A percentile compares a stretch with the other conserved stretches of the same genome.
Evolutionary conservation across 345 rosid species (phyloP).

Genomic region (Dimocarpus longan): DNA sequence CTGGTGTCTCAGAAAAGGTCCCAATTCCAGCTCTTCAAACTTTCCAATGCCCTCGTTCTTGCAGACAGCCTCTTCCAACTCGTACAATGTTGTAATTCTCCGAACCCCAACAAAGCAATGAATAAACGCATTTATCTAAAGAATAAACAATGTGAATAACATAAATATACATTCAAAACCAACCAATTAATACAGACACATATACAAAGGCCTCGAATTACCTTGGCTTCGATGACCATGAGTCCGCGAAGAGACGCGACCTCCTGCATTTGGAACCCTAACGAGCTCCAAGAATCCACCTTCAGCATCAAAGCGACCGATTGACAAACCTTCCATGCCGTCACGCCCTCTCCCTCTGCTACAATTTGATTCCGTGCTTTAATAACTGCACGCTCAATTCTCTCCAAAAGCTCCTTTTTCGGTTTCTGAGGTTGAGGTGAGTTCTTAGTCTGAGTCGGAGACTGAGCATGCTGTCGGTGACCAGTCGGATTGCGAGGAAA

Average conservation of each 20-base stretch:
- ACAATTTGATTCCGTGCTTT: slow-evolving; percentile 45
- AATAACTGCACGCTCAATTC: slow-evolving; percentile 46
- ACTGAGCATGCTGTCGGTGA: slow-evolving; percentile 16
- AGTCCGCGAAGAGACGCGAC: slow-evolving; percentile 67
- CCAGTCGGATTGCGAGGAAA: slow-evolving; percentile 17
- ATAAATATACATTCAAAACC: not conserved
- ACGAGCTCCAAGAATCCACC: slow-evolving; percentile 71
- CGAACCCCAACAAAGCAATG: slow-evolving; percentile 78
- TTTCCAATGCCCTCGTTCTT: slow-evolving; percentile 61
- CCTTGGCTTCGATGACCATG: slow-evolving; percentile 74
- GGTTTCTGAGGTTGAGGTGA: slow-evolving; percentile 20
- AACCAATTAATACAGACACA: not conserved
- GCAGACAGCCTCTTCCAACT: slow-evolving; percentile 76
- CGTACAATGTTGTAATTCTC: slow-evolving; percentile 69
- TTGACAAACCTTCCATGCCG: slow-evolving; percentile 63
- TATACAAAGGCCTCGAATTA: slow-evolving; percentile 17
- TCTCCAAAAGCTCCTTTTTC: slow-evolving; percentile 23
- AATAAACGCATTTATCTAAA: slow-evolving; percentile 83
- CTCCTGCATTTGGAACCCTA: slow-evolving; percentile 74
- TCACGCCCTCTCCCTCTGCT: slow-evolving; percentile 58
- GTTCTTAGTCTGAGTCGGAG: slow-evolving; percentile 28
- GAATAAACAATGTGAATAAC: not conserved
- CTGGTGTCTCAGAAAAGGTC: slow-evolving; percentile 71
- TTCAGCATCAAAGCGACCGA: slow-evolving; percentile 43
- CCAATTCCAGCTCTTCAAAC: slow-evolving; percentile 72